These are phyloP conservation scores for Tolypocladium endophyticum DNA, from an alignment of 2,329 filamentous ascomycete species.

Conservation along the genomic window DNA sequence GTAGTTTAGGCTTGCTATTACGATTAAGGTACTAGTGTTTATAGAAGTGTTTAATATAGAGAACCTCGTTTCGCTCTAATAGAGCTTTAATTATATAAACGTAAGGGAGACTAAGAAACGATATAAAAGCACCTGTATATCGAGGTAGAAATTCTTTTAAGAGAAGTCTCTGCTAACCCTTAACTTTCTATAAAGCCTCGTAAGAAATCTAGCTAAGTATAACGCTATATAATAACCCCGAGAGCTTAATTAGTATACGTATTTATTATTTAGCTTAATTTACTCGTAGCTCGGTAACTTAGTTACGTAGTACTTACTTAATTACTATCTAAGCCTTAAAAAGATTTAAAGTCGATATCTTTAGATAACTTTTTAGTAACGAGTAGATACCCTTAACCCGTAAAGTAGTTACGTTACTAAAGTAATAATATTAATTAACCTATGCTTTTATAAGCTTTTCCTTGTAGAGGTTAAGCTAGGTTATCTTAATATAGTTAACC, in stretches of 20 bases:
- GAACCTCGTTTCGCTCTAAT: neutral
- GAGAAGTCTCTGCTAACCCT: neutral
- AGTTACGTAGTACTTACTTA: neutral
- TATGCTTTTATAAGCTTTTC: slow-evolving; percentile 11
- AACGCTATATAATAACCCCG: neutral
- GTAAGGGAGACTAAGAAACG: neutral
- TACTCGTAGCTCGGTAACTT: neutral
- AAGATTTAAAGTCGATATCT: slow-evolving; percentile 7
- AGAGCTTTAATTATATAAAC: neutral
- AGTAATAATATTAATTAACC: slow-evolving; percentile 9
- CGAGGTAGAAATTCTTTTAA: neutral
- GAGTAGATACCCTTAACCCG: slow-evolving; percentile 7
- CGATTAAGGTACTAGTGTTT: neutral
- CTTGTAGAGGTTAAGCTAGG: slow-evolving; percentile 10
- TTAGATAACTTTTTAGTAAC: slow-evolving; percentile 7
- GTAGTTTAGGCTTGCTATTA: no score
- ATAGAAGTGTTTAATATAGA: neutral
- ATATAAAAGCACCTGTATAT: neutral
- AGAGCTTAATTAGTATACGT: neutral
- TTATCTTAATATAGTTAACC: neutral
- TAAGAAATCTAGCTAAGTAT: neutral
- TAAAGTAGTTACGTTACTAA: slow-evolving; percentile 9
- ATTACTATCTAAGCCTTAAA: slow-evolving; percentile 8
- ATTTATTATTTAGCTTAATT: neutral
- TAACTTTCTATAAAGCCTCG: neutral